These are phyloP conservation scores for Petasospora rhodanensis DNA, from an alignment of 1,139 yeast genomes.

Conservation along the genomic window DNA sequence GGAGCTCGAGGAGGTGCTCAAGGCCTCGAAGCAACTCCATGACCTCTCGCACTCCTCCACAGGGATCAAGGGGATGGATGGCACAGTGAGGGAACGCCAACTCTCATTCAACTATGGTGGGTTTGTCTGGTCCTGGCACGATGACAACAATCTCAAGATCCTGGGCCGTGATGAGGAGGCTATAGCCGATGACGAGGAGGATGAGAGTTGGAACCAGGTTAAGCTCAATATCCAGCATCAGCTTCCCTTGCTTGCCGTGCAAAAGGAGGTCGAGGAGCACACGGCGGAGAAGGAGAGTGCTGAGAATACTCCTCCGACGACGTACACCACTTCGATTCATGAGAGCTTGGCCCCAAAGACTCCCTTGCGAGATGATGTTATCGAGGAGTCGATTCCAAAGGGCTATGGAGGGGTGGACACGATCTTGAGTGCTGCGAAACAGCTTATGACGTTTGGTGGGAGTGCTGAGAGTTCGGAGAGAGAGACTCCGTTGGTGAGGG, in stretches of 20 bases:
- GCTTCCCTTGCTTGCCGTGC: background rate
- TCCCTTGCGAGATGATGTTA: background rate
- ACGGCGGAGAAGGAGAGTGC: too few species aligned
- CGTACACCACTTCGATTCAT: background rate
- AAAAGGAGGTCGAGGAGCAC: too few species aligned
- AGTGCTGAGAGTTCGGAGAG: constrained; percentile 8
- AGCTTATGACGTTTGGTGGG: constrained; percentile 15
- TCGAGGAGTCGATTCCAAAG: constrained; percentile 15
- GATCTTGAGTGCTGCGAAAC: constrained; percentile 23
- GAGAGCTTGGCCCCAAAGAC: background rate
- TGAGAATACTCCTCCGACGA: too few species aligned
- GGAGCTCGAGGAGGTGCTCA: constrained; percentile 24
- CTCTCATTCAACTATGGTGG: constrained; percentile 25
- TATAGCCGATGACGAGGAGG: constrained; percentile 10
- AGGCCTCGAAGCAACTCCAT: constrained; percentile 26
- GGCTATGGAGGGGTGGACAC: constrained; percentile 21
- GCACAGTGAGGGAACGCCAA: constrained; percentile 4
- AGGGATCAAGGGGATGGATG: constrained; percentile 4
- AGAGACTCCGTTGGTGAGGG: constrained; percentile 2
- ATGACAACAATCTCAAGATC: constrained; percentile 19
- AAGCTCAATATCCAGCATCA: background rate
- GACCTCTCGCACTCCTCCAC: constrained; percentile 17
- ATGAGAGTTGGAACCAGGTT: background rate
- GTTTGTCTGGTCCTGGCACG: constrained; percentile 24
- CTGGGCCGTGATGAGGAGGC: constrained; percentile 21